Percentiles rank a stretch among this genome's conserved stretches.
Evolutionary conservation across 352 stramenopile genomes (phyloP).

Genomic region (Phytophthora uliginosa): DNA sequence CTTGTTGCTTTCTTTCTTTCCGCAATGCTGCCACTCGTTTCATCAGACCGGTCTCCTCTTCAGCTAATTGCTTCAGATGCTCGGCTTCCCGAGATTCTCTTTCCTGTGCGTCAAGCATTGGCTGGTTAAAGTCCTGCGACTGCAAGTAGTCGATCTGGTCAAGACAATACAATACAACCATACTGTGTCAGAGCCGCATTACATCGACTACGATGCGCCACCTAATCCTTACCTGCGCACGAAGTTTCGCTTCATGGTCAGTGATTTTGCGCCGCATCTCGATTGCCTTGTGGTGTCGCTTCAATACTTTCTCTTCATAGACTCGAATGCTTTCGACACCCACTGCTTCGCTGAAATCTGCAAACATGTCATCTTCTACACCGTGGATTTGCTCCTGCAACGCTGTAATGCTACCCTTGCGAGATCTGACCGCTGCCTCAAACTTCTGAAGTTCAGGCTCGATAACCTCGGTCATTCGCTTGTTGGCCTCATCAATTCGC

Average conservation of each 20-base stretch:
- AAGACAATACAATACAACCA: slow-evolving; percentile 7
- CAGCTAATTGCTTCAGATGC: slow-evolving; percentile 60
- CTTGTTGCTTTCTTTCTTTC: slow-evolving; percentile 81
- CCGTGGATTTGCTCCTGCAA: slow-evolving; percentile 75
- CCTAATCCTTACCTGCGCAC: slow-evolving; percentile 68
- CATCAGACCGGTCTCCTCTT: slow-evolving; percentile 61
- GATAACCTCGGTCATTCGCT: slow-evolving; percentile 61
- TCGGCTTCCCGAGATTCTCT: slow-evolving; percentile 55
- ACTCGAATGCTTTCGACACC: slow-evolving; percentile 87
- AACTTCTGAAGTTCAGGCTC: slow-evolving; percentile 76
- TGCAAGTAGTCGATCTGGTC: slow-evolving; percentile 70
- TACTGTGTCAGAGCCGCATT: slow-evolving; percentile 9
- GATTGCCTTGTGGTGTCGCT: slow-evolving; percentile 79
- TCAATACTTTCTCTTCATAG: slow-evolving; percentile 96
- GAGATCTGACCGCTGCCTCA: slow-evolving; percentile 57
- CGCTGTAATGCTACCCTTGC: slow-evolving; percentile 47
- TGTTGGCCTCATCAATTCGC: slow-evolving; percentile 64
- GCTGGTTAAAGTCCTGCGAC: slow-evolving; percentile 72
- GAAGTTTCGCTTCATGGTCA: slow-evolving; percentile 86
- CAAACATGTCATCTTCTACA: slow-evolving; percentile 91
- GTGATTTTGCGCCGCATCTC: slow-evolving; percentile 80
- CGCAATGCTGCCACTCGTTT: slow-evolving; percentile 64
- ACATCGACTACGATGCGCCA: background rate
- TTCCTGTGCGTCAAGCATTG: slow-evolving; percentile 58
- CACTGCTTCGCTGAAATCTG: slow-evolving; percentile 80